phyloP scores from a whole-genome alignment of 768 basidiomycete species.

The Pleurotus citrinopileatus region DNA sequence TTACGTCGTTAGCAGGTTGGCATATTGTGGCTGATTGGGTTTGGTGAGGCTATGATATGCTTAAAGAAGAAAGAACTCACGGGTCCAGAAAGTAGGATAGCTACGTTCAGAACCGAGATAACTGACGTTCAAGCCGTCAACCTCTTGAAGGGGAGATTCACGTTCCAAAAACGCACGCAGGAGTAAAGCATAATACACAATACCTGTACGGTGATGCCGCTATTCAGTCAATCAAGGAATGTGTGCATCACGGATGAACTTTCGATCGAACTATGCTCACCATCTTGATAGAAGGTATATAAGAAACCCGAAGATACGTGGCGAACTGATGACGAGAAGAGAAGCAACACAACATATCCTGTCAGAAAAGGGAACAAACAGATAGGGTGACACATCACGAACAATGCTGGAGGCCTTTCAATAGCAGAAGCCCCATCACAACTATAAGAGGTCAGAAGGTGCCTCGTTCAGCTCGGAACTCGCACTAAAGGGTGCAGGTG shows the following conservation, averaged over 20 bases:
- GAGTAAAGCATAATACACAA: constrained; percentile 1
- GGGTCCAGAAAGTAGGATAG: not conserved
- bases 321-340: constrained; percentile 4
- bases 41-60: not conserved
- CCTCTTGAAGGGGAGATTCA: not conserved
- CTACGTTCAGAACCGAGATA: constrained; percentile 2
- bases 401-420: constrained; percentile 9
- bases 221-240: no score
- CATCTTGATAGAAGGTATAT: constrained; percentile 7
- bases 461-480: no score
- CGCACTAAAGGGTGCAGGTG: no score
- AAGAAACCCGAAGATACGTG: constrained; percentile 2
- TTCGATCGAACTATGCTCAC: no score
- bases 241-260: no score
- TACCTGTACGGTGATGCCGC: not conserved
- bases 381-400: not conserved
- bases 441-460: not conserved
- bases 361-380: not conserved
- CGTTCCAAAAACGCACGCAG: constrained; percentile 2
- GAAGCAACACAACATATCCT: no score
- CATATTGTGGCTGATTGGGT: not conserved
- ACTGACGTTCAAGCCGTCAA: no score
- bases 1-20: constrained; percentile 5
- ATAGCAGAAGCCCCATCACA: not conserved
- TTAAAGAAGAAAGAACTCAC: not conserved